Evolutionary conservation across 2,329 filamentous ascomycete species (phyloP), one percentile per base, ranked within the genome.

Genomic region (Fusarium caatingaense): DNA sequence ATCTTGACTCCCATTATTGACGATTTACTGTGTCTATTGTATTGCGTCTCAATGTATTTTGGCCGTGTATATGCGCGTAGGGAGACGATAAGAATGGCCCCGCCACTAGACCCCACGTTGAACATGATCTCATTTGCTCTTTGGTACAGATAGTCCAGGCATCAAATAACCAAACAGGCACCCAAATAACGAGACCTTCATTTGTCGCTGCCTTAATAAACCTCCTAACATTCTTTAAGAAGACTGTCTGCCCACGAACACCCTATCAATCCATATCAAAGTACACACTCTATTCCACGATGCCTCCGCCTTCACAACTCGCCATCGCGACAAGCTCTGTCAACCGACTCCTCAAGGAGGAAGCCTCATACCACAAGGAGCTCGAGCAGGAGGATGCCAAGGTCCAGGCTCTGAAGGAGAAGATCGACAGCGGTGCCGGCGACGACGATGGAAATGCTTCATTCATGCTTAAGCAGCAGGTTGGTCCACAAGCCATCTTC

Each of bases 321-420:
- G 81, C 88, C 75, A 96, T 98, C 77, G 90, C 92, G 46, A 96
- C 93, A 25, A 88, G 91, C 66, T 89, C 93, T 21, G 89, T 98
- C 72, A 85, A 88, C 74, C 93, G 96, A 63, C 88, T 98, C 49
- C 88, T 97, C 72, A 98, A 97, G 81, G 96, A 99, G 81, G 93
- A 98, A 80, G 85, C 87, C 41, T 95, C 91, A 75, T 98, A 99
- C 83, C 92, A 94, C 84, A 92, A 92, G 78, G 96, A 99, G 80
- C 87, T 94, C 21, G 84, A 87, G 69, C 85, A 91, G 70, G 94
- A 98, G 78, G 86, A 92, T 74, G 86, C 87, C 66, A 88, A 92
- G 60, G 87, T 97, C 69, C 83, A 87, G 78, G 88, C 89, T 78
- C 85, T 97, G 20, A 86, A 90, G 78, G 83, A 85, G 46, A 89